phyloP scores from a whole-genome alignment of 106 monocot genomes.

The Agapanthus africanus region DNA sequence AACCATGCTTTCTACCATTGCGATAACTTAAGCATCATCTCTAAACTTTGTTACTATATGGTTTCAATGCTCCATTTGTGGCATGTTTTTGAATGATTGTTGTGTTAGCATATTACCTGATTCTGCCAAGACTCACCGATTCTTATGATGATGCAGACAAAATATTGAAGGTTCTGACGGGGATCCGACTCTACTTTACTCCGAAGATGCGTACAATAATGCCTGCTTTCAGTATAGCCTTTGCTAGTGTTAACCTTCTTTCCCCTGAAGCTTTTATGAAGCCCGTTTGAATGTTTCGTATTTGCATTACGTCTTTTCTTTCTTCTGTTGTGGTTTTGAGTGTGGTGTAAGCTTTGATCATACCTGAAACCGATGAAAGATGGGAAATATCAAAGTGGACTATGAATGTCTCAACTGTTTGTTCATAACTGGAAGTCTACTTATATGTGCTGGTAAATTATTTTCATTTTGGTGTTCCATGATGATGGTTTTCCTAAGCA shows the following conservation, averaged over 20 bases:
- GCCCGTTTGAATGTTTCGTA: background rate
- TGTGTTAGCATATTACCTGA: background rate
- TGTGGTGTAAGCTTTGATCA: too few species aligned
- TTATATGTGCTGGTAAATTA: too few species aligned
- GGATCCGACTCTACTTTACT: background rate
- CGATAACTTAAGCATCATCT: too few species aligned
- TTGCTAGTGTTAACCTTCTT: too few species aligned
- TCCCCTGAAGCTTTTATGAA: background rate
- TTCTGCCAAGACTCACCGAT: background rate
- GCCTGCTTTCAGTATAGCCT: too few species aligned
- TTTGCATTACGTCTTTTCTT: background rate
- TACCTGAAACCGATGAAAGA: background rate
- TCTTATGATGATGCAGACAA: background rate
- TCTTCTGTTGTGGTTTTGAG: background rate
- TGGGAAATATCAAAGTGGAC: constrained; percentile 5
- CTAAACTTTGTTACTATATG: background rate
- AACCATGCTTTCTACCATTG: too few species aligned
- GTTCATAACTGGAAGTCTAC: background rate
- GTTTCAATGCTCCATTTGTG: background rate
- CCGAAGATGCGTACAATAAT: background rate
- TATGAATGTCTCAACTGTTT: background rate
- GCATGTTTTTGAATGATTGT: background rate
- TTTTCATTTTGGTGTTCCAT: too few species aligned
- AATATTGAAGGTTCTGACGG: background rate
- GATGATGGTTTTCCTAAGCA: too few species aligned